Percentiles rank a stretch among this genome's conserved stretches.
Conservation (phyloP, 352 stramenopile species). For the Phytophthora boehmeriae region DNA sequence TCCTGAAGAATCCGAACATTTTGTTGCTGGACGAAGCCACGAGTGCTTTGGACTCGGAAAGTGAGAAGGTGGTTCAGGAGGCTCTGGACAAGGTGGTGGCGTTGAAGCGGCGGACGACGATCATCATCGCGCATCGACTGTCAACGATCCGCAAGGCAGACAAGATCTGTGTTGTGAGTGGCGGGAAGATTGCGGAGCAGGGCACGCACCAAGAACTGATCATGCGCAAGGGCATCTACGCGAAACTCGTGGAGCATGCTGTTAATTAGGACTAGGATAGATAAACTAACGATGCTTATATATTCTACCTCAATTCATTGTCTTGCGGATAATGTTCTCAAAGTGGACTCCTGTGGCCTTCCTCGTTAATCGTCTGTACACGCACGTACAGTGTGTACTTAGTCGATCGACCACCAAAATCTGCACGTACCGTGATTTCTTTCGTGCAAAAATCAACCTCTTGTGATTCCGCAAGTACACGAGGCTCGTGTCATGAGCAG, state of each 20-base stretch:
- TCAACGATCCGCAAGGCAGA: slow-evolving; percentile 94
- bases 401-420: no score
- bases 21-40: slow-evolving; percentile 94
- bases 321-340: no score
- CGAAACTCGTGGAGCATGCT: slow-evolving; percentile 33
- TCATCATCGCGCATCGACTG: slow-evolving; percentile 95
- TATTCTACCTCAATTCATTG: no score
- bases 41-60: slow-evolving; percentile 82
- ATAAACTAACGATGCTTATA: no score
- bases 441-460: no score
- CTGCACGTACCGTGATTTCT: no score
- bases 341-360: no score
- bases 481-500: no score
- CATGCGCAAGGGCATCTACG: slow-evolving; percentile 38
- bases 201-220: slow-evolving; percentile 94
- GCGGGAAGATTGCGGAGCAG: slow-evolving; percentile 90
- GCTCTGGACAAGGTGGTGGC: slow-evolving; percentile 72
- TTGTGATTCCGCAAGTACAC: no score
- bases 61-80: slow-evolving; percentile 84
- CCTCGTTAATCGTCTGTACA: no score
- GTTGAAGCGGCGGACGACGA: slow-evolving; percentile 75
- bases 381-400: no score
- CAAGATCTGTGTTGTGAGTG: slow-evolving; percentile 93
- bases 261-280: slow-evolving; percentile 13
- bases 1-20: slow-evolving; percentile 88